A percentile compares a stretch with the other conserved stretches of the same genome.
Conservation (phyloP, 139 green algal genomes). For the Desmodesmus armatus region DNA sequence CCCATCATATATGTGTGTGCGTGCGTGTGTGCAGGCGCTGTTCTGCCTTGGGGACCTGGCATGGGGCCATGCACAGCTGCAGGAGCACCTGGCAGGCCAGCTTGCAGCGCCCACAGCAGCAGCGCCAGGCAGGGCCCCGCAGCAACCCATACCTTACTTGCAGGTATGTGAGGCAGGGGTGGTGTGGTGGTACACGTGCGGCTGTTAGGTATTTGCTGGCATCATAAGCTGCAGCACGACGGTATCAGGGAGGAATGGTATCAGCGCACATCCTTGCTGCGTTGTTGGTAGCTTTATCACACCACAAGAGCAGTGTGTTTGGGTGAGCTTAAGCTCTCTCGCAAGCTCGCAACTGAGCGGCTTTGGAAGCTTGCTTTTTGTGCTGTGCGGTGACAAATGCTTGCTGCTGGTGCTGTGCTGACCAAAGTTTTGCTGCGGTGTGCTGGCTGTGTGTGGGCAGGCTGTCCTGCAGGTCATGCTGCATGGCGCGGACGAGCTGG, state of each 20-base stretch:
- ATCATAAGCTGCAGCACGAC: too few species aligned
- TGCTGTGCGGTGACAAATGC: too few species aligned
- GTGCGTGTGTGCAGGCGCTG: background rate
- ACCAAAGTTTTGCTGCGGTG: background rate
- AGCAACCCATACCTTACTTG: conserved; percentile 48
- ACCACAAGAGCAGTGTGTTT: too few species aligned
- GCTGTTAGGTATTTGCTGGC: too few species aligned
- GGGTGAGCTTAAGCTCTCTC: too few species aligned
- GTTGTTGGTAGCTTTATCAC: too few species aligned
- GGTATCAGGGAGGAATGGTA: too few species aligned
- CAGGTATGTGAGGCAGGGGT: background rate
- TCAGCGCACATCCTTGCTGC: too few species aligned
- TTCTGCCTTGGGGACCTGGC: conserved; percentile 1
- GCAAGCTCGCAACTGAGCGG: too few species aligned
- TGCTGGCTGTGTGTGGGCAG: background rate
- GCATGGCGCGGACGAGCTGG: conserved; percentile 35
- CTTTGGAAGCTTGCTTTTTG: background rate
- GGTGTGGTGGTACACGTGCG: too few species aligned
- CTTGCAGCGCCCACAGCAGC: background rate
- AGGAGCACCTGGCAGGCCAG: conserved; percentile 56
- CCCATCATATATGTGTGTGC: background rate
- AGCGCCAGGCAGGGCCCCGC: too few species aligned
- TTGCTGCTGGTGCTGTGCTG: too few species aligned
- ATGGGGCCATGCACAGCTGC: conserved; percentile 13
- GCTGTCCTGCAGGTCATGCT: conserved; percentile 46